These are phyloP conservation scores for Globisporangium takayamanum DNA, from an alignment of 352 stramenopile species.

Conservation along the genomic window DNA sequence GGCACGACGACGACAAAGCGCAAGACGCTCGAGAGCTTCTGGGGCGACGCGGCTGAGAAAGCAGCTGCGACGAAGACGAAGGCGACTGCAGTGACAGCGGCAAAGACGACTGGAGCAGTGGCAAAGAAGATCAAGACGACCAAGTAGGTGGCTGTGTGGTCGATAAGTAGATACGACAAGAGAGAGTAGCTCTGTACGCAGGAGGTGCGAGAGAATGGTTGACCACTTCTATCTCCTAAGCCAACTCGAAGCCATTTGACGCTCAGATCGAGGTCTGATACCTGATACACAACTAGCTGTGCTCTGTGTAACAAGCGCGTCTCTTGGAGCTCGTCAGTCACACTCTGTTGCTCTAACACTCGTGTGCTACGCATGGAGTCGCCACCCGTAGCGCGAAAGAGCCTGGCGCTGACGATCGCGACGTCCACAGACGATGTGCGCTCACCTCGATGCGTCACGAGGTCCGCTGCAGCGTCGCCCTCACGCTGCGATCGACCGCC, in stretches of 20 bases:
- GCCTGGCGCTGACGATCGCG: conserved; percentile 2
- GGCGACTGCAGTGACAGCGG: neutral
- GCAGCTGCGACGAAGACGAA: neutral
- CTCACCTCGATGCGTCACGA: neutral
- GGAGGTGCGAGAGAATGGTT: no score
- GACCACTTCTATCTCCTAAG: no score
- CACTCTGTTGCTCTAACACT: no score
- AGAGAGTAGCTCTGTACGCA: no score
- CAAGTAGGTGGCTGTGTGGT: neutral
- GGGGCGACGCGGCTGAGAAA: conserved; percentile 1
- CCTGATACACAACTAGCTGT: no score
- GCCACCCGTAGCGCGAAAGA: conserved; percentile 10
- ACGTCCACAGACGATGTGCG: neutral
- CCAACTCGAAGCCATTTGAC: no score
- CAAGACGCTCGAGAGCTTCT: conserved; percentile 22
- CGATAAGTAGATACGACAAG: neutral
- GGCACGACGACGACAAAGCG: conserved; percentile 18
- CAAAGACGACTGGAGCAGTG: neutral
- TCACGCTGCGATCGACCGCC: neutral
- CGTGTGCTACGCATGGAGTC: neutral
- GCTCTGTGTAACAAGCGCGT: no score
- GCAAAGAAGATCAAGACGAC: neutral
- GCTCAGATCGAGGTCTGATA: no score
- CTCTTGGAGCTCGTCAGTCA: no score
- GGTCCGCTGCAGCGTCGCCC: no score